Conservation (phyloP, 2,329 filamentous ascomycete species). For the Lasiodiplodia hormozganensis region DNA sequence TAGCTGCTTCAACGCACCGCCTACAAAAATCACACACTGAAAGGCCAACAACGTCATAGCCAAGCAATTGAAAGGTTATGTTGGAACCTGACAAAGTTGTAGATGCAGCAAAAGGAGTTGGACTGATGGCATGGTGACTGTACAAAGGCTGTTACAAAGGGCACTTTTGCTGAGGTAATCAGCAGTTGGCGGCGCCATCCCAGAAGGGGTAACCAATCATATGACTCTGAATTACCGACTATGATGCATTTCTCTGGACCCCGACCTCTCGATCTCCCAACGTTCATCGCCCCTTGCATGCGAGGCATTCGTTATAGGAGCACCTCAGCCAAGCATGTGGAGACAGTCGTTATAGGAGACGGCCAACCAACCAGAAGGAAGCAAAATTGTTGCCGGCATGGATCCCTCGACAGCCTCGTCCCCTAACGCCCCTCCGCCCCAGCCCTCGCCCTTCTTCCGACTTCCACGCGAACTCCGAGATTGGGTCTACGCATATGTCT, state of each 20-base stretch:
- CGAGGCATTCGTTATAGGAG: neutral
- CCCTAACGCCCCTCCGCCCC: neutral
- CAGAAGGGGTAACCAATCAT: slow-evolving; percentile 4
- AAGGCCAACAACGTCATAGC: no score
- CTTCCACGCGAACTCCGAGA: slow-evolving; percentile 29
- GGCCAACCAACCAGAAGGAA: neutral
- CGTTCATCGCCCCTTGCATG: neutral
- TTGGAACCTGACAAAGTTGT: no score
- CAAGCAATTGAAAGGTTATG: neutral
- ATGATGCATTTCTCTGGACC: neutral
- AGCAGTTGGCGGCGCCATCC: neutral
- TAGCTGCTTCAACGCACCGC: neutral
- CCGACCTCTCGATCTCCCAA: neutral
- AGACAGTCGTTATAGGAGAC: neutral
- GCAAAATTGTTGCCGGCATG: slow-evolving; percentile 18
- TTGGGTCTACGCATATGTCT: slow-evolving; percentile 14
- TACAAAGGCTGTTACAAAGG: neutral
- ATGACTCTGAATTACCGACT: neutral
- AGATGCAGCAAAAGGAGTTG: neutral
- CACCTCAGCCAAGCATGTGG: neutral
- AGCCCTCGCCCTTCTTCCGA: slow-evolving; percentile 23
- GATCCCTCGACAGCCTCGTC: neutral
- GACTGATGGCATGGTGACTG: neutral
- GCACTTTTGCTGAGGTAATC: neutral
- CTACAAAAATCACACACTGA: no score